Percentiles rank a stretch among this genome's conserved stretches.
phyloP scores from a whole-genome alignment of 2,329 filamentous ascomycete genomes.

The Microcyclospora tardicrescens region DNA sequence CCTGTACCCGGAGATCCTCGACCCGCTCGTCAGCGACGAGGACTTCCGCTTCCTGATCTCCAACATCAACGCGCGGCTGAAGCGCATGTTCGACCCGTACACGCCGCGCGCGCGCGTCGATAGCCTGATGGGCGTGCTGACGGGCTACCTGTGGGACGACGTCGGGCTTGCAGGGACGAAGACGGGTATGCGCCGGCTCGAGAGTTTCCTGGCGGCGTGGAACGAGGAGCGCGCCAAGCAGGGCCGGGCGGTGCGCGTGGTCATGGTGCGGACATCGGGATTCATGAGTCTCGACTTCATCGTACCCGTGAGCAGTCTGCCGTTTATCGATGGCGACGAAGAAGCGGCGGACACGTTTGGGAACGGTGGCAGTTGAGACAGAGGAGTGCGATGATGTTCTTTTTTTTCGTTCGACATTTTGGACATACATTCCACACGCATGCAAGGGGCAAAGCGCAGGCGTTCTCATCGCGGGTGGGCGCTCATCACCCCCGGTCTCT shows the following conservation, averaged over 20 bases:
- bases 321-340: too few relatives aligned
- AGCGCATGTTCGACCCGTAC: slow-evolving; percentile 69
- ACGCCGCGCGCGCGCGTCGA: slow-evolving; percentile 67
- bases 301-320: slow-evolving; percentile 37
- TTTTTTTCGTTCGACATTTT: too few relatives aligned
- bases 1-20: slow-evolving; percentile 88
- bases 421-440: too few relatives aligned
- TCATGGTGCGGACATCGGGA: slow-evolving; percentile 67
- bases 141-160: slow-evolving; percentile 93
- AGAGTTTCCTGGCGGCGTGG: slow-evolving; percentile 77
- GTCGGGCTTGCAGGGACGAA: slow-evolving; percentile 67
- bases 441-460: too few relatives aligned
- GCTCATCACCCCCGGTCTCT: too few relatives aligned
- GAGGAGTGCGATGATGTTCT: too few relatives aligned
- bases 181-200: slow-evolving; percentile 53
- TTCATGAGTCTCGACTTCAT: slow-evolving; percentile 81
- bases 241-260: slow-evolving; percentile 55
- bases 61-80: slow-evolving; percentile 64
- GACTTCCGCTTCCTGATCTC: slow-evolving; percentile 76
- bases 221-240: slow-evolving; percentile 52
- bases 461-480: too few relatives aligned
- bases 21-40: slow-evolving; percentile 70
- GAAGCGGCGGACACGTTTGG: too few relatives aligned
- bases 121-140: slow-evolving; percentile 62
- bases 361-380: too few relatives aligned